These are phyloP conservation scores for Crithidia thermophila DNA, from an alignment of 208 protist genomes.

Conservation along the genomic window DNA sequence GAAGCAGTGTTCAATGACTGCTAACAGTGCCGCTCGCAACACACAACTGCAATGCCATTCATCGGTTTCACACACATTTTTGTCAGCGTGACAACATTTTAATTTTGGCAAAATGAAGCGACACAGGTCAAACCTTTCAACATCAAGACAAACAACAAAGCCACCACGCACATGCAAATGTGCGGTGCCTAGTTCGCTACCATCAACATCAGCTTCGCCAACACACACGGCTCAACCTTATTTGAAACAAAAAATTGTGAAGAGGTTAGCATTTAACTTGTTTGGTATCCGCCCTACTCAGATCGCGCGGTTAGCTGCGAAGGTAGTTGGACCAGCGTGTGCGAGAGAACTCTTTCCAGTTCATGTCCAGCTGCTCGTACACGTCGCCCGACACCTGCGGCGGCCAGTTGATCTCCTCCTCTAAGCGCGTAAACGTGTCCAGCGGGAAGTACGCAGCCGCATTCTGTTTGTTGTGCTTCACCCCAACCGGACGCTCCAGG, in stretches of 20 bases:
- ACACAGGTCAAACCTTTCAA: too few species aligned
- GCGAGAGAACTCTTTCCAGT: slow-evolving; percentile 93
- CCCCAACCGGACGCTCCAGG: slow-evolving; percentile 67
- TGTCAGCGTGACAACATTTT: too few species aligned
- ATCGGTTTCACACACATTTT: too few species aligned
- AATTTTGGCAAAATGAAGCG: too few species aligned
- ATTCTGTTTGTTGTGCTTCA: slow-evolving; percentile 63
- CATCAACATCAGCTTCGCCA: background rate
- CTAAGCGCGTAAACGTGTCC: slow-evolving; percentile 83
- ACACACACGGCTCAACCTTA: background rate
- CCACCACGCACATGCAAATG: too few species aligned
- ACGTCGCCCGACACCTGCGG: slow-evolving; percentile 86
- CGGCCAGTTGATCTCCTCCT: slow-evolving; percentile 93
- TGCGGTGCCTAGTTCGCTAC: too few species aligned
- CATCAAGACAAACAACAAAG: too few species aligned
- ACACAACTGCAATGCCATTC: too few species aligned
- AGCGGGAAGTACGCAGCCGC: slow-evolving; percentile 72
- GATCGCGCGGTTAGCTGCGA: slow-evolving; percentile 69
- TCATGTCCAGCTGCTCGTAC: slow-evolving; percentile 91
- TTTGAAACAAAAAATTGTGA: slow-evolving; percentile 23
- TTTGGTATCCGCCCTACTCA: too few species aligned
- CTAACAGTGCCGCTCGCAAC: too few species aligned
- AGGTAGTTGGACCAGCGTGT: slow-evolving; percentile 91
- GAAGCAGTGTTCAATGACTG: too few species aligned
- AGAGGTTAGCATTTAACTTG: too few species aligned